Evolutionary conservation across 2,329 filamentous ascomycete species (phyloP).

Genomic region (Truncatella angustata): DNA sequence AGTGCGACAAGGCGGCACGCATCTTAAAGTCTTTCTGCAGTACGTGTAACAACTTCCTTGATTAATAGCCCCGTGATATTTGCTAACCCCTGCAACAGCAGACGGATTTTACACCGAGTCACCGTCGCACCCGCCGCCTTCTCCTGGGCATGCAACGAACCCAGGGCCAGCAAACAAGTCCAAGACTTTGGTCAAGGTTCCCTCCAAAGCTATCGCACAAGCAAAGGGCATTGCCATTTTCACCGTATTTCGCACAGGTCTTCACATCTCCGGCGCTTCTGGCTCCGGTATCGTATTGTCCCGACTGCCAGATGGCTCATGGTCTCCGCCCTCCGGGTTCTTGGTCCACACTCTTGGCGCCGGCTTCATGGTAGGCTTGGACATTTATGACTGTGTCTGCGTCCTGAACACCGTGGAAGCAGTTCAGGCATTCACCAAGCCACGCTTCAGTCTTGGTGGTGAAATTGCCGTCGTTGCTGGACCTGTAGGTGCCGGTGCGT

Average conservation of each 20-base stretch:
- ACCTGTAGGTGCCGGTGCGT: slow-evolving; percentile 67
- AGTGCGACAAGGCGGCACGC: slow-evolving; percentile 85
- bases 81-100: slow-evolving; percentile 34
- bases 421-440: slow-evolving; percentile 71
- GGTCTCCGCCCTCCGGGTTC: slow-evolving; percentile 82
- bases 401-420: slow-evolving; percentile 80
- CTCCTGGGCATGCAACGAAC: slow-evolving; percentile 22
- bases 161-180: slow-evolving; percentile 23
- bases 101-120: slow-evolving; percentile 49
- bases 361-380: slow-evolving; percentile 77
- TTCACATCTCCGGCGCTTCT: slow-evolving; percentile 64
- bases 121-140: slow-evolving; percentile 20
- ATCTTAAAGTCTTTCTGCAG: slow-evolving; percentile 86
- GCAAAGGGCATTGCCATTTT: slow-evolving; percentile 71
- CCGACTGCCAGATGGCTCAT: slow-evolving; percentile 61
- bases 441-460: slow-evolving; percentile 73
- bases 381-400: slow-evolving; percentile 87
- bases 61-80: neutral
- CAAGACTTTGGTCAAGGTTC: slow-evolving; percentile 54
- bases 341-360: slow-evolving; percentile 77
- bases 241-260: slow-evolving; percentile 66
- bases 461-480: slow-evolving; percentile 75
- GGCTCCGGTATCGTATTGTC: slow-evolving; percentile 65
- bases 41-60: slow-evolving; percentile 36
- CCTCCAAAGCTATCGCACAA: slow-evolving; percentile 58